Conservation (phyloP, 208 protist genomes). For the Giardia duodenalis region DNA sequence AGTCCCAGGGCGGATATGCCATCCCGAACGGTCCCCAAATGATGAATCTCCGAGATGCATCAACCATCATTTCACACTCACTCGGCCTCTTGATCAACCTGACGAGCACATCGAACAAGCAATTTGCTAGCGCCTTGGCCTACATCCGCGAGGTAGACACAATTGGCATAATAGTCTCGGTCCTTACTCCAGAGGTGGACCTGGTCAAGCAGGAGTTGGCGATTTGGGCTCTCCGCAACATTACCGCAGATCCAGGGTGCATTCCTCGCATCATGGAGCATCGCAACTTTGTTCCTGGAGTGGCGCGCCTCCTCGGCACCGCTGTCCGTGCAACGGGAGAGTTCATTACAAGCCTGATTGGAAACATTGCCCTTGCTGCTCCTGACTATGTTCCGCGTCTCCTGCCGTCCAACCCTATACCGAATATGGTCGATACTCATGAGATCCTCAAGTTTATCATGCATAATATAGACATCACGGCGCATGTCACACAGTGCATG, state of each 20-base stretch:
- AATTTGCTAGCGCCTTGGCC: not conserved
- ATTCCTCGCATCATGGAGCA: not conserved
- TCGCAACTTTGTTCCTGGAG: not conserved
- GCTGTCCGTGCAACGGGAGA: not conserved
- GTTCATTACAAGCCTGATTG: not conserved
- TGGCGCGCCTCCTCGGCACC: not conserved
- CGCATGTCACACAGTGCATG: not conserved
- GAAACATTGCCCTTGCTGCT: not conserved
- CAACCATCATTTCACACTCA: not conserved
- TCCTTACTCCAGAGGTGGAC: not conserved
- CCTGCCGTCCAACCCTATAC: not conserved
- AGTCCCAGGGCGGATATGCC: not conserved
- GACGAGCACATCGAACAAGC: not conserved
- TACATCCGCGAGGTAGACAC: not conserved
- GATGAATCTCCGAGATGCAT: not conserved
- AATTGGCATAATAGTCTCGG: not conserved
- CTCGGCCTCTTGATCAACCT: constrained; percentile 25
- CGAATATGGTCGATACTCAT: not conserved
- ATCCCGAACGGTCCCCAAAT: not conserved
- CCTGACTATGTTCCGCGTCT: not conserved
- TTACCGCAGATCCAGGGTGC: not conserved
- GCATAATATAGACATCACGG: not conserved
- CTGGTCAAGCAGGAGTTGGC: not conserved
- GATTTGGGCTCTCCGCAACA: constrained; percentile 25
- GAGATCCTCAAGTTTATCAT: not conserved